Percentiles rank a stretch among this genome's conserved stretches.
Evolutionary conservation across 1,284 basidiomycete species (phyloP).

Genomic region (Ceraceosorus guamensis): DNA sequence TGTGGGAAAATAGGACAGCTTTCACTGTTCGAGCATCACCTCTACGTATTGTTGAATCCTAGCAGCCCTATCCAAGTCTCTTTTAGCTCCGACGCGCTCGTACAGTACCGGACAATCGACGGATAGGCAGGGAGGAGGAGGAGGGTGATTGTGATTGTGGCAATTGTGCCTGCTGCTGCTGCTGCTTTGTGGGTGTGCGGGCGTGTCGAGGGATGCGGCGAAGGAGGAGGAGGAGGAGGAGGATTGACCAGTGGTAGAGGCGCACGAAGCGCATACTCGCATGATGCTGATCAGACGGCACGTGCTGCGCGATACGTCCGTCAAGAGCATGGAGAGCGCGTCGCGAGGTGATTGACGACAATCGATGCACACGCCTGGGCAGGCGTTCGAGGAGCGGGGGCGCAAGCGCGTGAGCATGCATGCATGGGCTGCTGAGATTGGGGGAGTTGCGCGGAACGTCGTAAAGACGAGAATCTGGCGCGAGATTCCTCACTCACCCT

Average conservation of each 20-base stretch:
- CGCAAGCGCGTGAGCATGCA: conserved; percentile 17
- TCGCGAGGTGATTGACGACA: conserved; percentile 15
- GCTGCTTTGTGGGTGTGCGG: conserved; percentile 5
- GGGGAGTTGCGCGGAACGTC: conserved; percentile 11
- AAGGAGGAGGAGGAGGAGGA: too few relatives aligned
- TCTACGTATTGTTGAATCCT: too few relatives aligned
- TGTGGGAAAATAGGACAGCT: too few relatives aligned
- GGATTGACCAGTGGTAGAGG: too few relatives aligned
- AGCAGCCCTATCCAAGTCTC: too few relatives aligned
- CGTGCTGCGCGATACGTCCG: conserved; percentile 16
- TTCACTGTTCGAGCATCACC: too few relatives aligned
- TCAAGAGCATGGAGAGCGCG: conserved; percentile 10
- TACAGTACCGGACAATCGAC: conserved; percentile 40
- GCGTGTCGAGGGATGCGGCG: too few relatives aligned
- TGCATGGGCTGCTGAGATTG: conserved; percentile 15
- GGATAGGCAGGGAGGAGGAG: conserved; percentile 30
- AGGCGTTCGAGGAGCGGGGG: conserved; percentile 29
- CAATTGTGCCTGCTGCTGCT: too few relatives aligned
- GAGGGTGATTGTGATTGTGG: too few relatives aligned
- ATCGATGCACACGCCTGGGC: conserved; percentile 25
- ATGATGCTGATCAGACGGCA: conserved; percentile 15
- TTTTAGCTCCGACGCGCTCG: too few relatives aligned
- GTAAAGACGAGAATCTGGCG: conserved; percentile 10
- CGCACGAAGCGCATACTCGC: conserved; percentile 30
- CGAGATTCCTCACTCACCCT: conserved; percentile 45